Evolutionary conservation across 129 eudicot genomes (phyloP), one percentile per base, ranked within the genome.

Genomic region (Flaveria brownii): DNA sequence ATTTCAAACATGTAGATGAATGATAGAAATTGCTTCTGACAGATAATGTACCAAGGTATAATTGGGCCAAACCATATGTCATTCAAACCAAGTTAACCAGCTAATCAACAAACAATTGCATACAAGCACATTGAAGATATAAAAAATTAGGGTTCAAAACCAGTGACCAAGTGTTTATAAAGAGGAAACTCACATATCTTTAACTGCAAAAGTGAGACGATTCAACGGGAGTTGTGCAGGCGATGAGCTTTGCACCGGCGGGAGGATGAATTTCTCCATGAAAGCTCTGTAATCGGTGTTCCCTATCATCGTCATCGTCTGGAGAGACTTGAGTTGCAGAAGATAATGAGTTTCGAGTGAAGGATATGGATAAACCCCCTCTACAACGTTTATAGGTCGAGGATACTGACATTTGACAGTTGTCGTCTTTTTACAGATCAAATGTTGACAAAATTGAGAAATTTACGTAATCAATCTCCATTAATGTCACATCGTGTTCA

Each of bases 151-250:
- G 41, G 23, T 6, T 39, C 50, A 76, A 51, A 42, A 25, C 20
- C 5, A 7, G 51, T 36, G 50, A 68, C 6, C 13, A 47, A 9
- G 43, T 60, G 61, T 2, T 57, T 17, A 45, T 6, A 70, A 26
- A 22, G 23, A 57, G 52, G 6, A 67, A 77, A 77, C 92, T 82
- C 5, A 88, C 98, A 94, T 88, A 72, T 94, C 98, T 87, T 94
- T 94, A 70, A 94, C 90, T 15, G 96, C 93, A 80, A 94, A 94
- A 36, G 96, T 87, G 78, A 94, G 96, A 73, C 87, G 84, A 57
- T 65, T 74, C 56, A 91, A 80, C 20, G 96, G 91, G 64, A 86
- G 92, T 6, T 85, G 55, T 5, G 78, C 69, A 9, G 71, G 66
- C 16, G 90, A 80, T 15, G 91, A 51, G 46, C 77, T 20, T 20